A percentile compares a stretch with the other conserved stretches of the same genome.
phyloP scores from a whole-genome alignment of 352 stramenopile species.

The Phytophthora sansomeana region DNA sequence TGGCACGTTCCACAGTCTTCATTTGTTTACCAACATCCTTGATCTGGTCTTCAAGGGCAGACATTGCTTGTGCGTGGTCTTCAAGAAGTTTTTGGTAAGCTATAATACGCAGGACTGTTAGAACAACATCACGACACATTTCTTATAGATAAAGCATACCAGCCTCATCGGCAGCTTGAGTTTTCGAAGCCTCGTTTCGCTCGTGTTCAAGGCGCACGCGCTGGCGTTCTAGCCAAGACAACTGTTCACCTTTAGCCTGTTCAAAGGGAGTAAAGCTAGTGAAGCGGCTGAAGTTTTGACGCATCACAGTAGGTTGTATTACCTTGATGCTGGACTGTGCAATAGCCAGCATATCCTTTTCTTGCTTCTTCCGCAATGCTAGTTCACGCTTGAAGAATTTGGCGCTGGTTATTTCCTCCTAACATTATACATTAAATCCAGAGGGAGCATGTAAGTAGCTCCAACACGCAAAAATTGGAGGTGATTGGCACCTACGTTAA shows the following conservation, averaged over 20 bases:
- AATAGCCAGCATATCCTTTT: constrained; percentile 40
- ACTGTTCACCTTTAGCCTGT: constrained; percentile 49
- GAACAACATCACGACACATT: background rate
- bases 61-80: constrained; percentile 26
- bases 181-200: constrained; percentile 28
- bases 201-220: constrained; percentile 43
- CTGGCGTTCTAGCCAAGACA: constrained; percentile 52
- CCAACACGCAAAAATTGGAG: background rate
- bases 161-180: constrained; percentile 33
- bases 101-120: constrained; percentile 15
- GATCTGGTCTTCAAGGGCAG: constrained; percentile 32
- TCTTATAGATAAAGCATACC: constrained; percentile 13
- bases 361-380: constrained; percentile 41
- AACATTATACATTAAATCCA: background rate
- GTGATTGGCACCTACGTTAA: constrained; percentile 30
- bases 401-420: constrained; percentile 32
- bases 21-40: constrained; percentile 31
- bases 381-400: constrained; percentile 45
- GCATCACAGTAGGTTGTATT: background rate
- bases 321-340: constrained; percentile 52
- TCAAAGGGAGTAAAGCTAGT: constrained; percentile 5
- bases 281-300: background rate
- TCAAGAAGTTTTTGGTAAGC: constrained; percentile 24
- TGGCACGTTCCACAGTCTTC: constrained; percentile 33
- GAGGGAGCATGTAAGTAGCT: background rate